Percentiles rank a stretch among this genome's conserved stretches.
Evolutionary conservation across 306 rosid genomes (phyloP).

Genomic region (Prinsepia uniflora): DNA sequence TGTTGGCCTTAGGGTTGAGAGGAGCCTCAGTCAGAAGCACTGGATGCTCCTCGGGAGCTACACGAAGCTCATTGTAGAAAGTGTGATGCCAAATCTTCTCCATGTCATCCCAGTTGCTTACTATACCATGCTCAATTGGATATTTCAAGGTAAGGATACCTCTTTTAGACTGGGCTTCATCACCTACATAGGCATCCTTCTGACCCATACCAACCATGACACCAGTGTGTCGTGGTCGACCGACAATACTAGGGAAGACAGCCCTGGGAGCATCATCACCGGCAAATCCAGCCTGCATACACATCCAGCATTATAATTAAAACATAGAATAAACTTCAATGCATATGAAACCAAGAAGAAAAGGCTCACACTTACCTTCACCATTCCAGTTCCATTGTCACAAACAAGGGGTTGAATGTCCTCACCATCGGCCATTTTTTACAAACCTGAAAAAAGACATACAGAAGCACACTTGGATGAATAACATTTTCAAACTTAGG

Average conservation of each 20-base stretch:
- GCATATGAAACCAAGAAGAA: neutral
- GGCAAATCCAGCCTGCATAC: conserved; percentile 81
- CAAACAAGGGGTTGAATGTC: conserved; percentile 98
- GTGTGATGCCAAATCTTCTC: conserved; percentile 99
- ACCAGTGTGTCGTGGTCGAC: conserved; percentile 94
- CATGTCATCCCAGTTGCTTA: conserved; percentile 99
- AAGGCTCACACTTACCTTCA: conserved; percentile 54
- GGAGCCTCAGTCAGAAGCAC: conserved; percentile 98
- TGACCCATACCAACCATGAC: conserved; percentile 99
- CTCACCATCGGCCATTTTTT: conserved; percentile 86
- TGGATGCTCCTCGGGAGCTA: conserved; percentile 98
- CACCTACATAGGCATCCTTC: conserved; percentile 97
- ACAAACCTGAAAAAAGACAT: conserved; percentile 27
- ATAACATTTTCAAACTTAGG: too few species aligned
- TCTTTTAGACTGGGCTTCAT: conserved; percentile 95
- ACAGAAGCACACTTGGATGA: neutral
- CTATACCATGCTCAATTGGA: conserved; percentile 97
- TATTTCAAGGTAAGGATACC: conserved; percentile 95
- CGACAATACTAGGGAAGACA: conserved; percentile 94
- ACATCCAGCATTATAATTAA: neutral
- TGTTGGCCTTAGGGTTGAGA: conserved; percentile 95
- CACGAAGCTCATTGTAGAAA: conserved; percentile 94
- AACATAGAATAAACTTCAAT: neutral
- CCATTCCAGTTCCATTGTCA: conserved; percentile 99
- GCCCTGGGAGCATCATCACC: conserved; percentile 99